A percentile compares a stretch with the other conserved stretches of the same genome.
Evolutionary conservation across 768 basidiomycete genomes (phyloP).

Genomic region (Pleurotus giganteus): DNA sequence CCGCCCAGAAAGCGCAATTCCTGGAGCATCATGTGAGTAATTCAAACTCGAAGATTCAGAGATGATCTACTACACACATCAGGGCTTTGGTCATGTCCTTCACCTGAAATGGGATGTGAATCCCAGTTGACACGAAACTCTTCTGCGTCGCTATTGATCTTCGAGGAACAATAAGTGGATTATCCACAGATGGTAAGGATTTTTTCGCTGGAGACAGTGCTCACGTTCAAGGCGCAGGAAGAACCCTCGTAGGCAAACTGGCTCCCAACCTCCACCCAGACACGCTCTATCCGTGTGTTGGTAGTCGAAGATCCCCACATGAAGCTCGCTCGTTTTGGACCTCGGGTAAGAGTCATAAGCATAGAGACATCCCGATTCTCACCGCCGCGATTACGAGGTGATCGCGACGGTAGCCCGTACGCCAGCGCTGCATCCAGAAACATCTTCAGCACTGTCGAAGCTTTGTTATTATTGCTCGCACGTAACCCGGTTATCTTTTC

Average conservation of each 20-base stretch:
- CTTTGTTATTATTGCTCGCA: constrained; percentile 25
- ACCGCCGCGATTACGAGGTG: constrained; percentile 30
- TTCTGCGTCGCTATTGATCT: constrained; percentile 25
- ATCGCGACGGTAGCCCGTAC: constrained; percentile 26
- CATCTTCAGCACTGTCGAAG: constrained; percentile 24
- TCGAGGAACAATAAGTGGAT: constrained; percentile 32
- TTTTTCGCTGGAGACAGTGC: constrained; percentile 24
- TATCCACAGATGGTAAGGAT: constrained; percentile 36
- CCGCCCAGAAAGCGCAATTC: no score
- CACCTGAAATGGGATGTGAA: constrained; percentile 24
- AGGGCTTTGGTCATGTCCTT: no score
- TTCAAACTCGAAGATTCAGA: no score
- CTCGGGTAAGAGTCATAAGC: constrained; percentile 30
- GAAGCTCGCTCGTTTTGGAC: constrained; percentile 27
- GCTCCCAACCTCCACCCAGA: constrained; percentile 39
- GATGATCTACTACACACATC: no score
- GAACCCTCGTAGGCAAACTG: constrained; percentile 34
- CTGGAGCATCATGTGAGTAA: no score
- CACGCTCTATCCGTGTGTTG: constrained; percentile 35
- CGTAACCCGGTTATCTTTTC: constrained; percentile 22
- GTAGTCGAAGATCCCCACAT: constrained; percentile 33
- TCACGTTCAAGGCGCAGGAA: constrained; percentile 28
- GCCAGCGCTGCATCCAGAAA: constrained; percentile 19
- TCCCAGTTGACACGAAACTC: constrained; percentile 30
- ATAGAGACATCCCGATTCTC: constrained; percentile 31